Base-by-base conservation (phyloP, 2,329 filamentous ascomycete genomes). In the Penicillium frequentans region DNA sequence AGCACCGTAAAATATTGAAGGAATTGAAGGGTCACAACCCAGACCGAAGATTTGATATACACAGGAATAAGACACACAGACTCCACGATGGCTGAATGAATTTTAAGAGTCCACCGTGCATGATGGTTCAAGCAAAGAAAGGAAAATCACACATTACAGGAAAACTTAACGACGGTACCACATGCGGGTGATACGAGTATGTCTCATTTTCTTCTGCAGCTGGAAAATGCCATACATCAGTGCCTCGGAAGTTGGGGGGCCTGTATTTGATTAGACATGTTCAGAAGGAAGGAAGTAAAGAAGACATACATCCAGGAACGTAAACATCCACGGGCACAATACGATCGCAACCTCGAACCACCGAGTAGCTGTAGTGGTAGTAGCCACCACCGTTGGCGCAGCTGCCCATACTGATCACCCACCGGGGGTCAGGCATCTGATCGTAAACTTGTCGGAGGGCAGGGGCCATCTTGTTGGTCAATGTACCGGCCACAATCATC, bases 381-480 rank as follows among this genome's bases (percentile, higher is more conserved):
- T 93, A 93, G 56, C 90, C 90, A 67, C 90, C 90, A 62, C 90
- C 90, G 75, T 93, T 93, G 65, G 90, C 90, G 75, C 90, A 93
- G 70, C 87, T 90, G 23, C 90, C 90, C 90, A 93, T 93, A 69
- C 87, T 90, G 70, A 89, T 85, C 53, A 93, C 91, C 91, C 91
- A 96, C 68, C 90, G 85, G 35, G 91, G 92, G 48, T 96, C 92
- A 46, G 92, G 92, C 91, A 96, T 96, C 81, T 96, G 91, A 77
- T 96, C 91, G 79, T 96, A 96, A 63, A 93, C 90, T 79, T 93
- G 90, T 75, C 91, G 85, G 70, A 96, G 81, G 44, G 91, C 91
- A 16, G 91, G 90, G 1, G 91, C 91, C 91, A 96, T 96, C 82
- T 96, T 96, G 82, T 96, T 96, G 68, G 91, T 96, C 65, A 96